These are phyloP conservation scores for Metarhizium brunneum DNA, from an alignment of 2,329 filamentous ascomycete species.

Conservation along the genomic window DNA sequence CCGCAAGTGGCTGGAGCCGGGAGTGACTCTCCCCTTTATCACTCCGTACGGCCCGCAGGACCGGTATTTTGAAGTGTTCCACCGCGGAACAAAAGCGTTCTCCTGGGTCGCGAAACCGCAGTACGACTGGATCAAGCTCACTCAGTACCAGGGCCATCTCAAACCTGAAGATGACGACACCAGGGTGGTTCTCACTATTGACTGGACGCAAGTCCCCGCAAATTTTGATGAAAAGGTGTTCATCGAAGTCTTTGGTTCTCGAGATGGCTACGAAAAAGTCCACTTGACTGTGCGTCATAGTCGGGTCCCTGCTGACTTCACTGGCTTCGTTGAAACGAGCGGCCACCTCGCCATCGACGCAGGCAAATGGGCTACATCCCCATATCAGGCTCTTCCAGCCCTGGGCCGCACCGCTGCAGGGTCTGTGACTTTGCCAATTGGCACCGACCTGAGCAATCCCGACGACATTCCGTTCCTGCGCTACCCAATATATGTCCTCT, in stretches of 20 bases:
- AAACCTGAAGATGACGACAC: slow-evolving; percentile 21
- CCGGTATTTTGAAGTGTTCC: slow-evolving; percentile 26
- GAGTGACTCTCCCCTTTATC: slow-evolving; percentile 20
- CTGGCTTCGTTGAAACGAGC: slow-evolving; percentile 24
- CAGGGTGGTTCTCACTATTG: slow-evolving; percentile 19
- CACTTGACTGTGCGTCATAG: slow-evolving; percentile 15
- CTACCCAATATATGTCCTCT: slow-evolving; percentile 23
- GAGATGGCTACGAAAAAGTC: slow-evolving; percentile 27
- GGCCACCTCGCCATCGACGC: slow-evolving; percentile 25
- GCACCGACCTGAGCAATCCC: slow-evolving; percentile 8
- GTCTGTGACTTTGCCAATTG: slow-evolving; percentile 11
- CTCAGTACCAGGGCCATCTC: slow-evolving; percentile 18
- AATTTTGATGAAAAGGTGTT: slow-evolving; percentile 32
- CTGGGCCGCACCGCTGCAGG: slow-evolving; percentile 18
- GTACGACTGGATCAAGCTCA: slow-evolving; percentile 25
- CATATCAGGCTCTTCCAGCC: slow-evolving; percentile 19
- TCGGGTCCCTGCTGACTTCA: slow-evolving; percentile 21
- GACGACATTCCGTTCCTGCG: slow-evolving; percentile 13
- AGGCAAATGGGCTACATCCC: slow-evolving; percentile 13
- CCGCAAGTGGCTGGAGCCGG: slow-evolving; percentile 20
- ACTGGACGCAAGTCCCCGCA: slow-evolving; percentile 27
- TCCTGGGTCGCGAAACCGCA: slow-evolving; percentile 19
- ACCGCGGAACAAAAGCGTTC: slow-evolving; percentile 20
- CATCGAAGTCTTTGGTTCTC: slow-evolving; percentile 25
- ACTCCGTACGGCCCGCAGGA: slow-evolving; percentile 21